phyloP scores from a whole-genome alignment of 2,329 filamentous ascomycete species.

The Fulvia fulva region DNA sequence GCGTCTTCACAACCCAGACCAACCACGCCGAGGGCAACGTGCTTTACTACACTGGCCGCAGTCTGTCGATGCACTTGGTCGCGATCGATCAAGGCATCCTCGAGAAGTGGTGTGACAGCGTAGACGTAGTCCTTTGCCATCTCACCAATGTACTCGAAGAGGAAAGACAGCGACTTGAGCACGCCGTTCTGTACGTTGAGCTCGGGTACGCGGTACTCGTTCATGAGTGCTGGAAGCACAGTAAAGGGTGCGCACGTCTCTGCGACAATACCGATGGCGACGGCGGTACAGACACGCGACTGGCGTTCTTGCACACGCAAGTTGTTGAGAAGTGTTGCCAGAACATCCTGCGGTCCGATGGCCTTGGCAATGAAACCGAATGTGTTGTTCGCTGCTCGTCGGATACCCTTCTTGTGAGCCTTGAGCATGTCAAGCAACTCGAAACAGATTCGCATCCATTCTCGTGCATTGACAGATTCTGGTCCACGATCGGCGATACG shows the following conservation, averaged over 20 bases:
- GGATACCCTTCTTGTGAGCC: constrained; percentile 98
- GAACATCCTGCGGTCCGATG: constrained; percentile 94
- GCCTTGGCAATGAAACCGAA: constrained; percentile 99
- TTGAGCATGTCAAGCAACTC: constrained; percentile 99
- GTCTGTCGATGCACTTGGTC: constrained; percentile 98
- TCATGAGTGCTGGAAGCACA: constrained; percentile 97
- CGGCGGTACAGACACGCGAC: constrained; percentile 95
- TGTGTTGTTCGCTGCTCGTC: constrained; percentile 96
- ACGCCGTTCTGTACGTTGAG: constrained; percentile 99
- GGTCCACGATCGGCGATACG: constrained; percentile 96
- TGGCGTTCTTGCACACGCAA: constrained; percentile 95
- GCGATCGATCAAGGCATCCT: constrained; percentile 94
- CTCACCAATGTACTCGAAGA: constrained; percentile 98
- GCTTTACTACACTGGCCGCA: constrained; percentile 93
- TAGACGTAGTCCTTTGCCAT: constrained; percentile 99
- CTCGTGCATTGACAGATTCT: constrained; percentile 91
- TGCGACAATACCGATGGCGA: constrained; percentile 96
- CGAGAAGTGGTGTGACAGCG: constrained; percentile 88
- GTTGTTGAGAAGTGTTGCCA: constrained; percentile 94
- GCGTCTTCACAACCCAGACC: constrained; percentile 96
- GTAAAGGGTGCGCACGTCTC: constrained; percentile 98
- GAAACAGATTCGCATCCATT: constrained; percentile 99
- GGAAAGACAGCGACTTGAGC: constrained; percentile 90
- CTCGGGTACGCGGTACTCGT: constrained; percentile 96
- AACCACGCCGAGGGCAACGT: constrained; percentile 95